Evolutionary conservation across 306 rosid genomes (phyloP), one percentile per base, ranked within the genome.

Genomic region (Vigna nakashimae): DNA sequence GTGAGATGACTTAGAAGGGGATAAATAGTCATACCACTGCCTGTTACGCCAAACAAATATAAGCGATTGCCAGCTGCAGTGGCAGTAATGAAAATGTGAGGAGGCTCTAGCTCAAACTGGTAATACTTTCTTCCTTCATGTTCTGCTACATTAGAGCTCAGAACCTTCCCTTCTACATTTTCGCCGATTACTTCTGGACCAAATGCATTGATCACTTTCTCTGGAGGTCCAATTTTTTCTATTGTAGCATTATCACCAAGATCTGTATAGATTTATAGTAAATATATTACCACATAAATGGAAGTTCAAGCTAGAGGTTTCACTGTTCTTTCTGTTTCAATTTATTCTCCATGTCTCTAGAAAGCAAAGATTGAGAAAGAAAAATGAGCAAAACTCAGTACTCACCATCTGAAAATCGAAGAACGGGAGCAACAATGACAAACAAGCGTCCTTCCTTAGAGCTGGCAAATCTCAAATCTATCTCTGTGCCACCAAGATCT

Each of bases 401-500:
- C 92, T 82, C 77, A 92, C 98, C 30, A 62, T 92, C 97, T 9
- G 97, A 79, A 40, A 95, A 95, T 84, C 99, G 90, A 70, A 86
- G 90, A 87, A 95, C 98, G 52, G 99, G 99, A 43, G 98, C 98
- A 57, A 95, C 98, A 51, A 95, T 78, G 51, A 95, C 99, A 42
- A 78, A 95, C 42, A 92, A 22, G 42, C 97, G 97, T 57, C 99
- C 98, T 90, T 95, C 93, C 84, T 87, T 92, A 5, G 92, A 22
- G 82, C 86, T 92, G 30, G 82, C 89, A 36, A 95, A 92, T 84
- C 99, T 91, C 82, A 95, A 89, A 76, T 95, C 99, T 74, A 95
- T 88, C 87, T 92, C 98, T 24, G 99, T 95, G 81, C 99, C 99
- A 60, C 99, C 99, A n/a, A 95, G 97, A 88, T 95, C 99, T 16